Percentiles rank a stretch among this genome's conserved stretches.
Conservation (phyloP, 441 rosid genomes). For the Aquilaria agallochum region DNA sequence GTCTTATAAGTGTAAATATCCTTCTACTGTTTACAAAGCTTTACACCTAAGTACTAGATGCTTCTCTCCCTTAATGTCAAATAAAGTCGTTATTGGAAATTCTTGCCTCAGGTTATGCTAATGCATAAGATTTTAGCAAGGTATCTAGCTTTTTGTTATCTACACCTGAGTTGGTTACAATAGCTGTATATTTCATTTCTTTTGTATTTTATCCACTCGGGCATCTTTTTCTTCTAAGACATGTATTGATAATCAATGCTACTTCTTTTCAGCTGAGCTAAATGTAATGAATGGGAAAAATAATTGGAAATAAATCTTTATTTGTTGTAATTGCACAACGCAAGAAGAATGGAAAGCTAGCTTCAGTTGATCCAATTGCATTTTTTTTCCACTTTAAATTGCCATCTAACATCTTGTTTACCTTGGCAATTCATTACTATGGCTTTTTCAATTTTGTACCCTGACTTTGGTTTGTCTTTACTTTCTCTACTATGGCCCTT, state of each 20-base stretch:
- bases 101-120: conserved; percentile 39
- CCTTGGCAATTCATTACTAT: no score
- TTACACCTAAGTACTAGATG: background rate
- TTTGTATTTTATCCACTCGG: background rate
- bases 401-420: background rate
- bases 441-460: no score
- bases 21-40: no score
- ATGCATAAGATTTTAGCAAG: conserved; percentile 45
- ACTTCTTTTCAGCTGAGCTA: conserved; percentile 25
- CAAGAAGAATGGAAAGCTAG: conserved; percentile 56
- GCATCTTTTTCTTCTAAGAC: background rate
- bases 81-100: background rate
- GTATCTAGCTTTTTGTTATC: conserved; percentile 71
- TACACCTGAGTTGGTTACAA: conserved; percentile 52
- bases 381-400: background rate
- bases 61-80: background rate
- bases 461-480: no score
- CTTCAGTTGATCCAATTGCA: conserved; percentile 38
- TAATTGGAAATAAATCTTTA: conserved; percentile 58
- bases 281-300: conserved; percentile 62
- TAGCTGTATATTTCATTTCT: conserved; percentile 39
- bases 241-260: background rate
- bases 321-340: conserved; percentile 70
- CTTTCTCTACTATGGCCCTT: no score
- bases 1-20: background rate